Percentiles rank a stretch among this genome's conserved stretches.
phyloP scores from a whole-genome alignment of 1,139 yeast genomes.

The Hyphopichia fennica region DNA sequence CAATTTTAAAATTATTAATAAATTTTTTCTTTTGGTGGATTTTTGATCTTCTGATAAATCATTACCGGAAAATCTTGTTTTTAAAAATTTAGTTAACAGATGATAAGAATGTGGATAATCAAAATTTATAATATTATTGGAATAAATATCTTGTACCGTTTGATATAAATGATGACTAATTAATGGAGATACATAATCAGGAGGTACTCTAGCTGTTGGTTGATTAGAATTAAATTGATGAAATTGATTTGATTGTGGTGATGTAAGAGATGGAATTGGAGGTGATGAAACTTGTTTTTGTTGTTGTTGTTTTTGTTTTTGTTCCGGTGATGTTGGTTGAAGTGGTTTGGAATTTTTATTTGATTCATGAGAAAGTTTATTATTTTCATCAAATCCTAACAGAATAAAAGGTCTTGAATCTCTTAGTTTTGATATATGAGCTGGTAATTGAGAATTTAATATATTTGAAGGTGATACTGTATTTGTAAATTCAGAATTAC shows the following conservation, averaged over 20 bases:
- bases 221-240: not conserved
- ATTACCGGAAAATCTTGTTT: slow-evolving; percentile 50
- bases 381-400: slow-evolving; percentile 25
- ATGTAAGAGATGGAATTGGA: not conserved
- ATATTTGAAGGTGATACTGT: slow-evolving; percentile 15
- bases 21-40: slow-evolving; percentile 39
- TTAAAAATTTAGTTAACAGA: slow-evolving; percentile 56
- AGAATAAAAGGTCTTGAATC: slow-evolving; percentile 45
- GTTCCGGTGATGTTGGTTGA: not conserved
- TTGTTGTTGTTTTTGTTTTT: too few species aligned
- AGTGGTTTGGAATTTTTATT: not conserved
- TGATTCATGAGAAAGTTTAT: slow-evolving; percentile 1
- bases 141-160: slow-evolving; percentile 64
- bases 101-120: slow-evolving; percentile 71
- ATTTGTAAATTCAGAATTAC: slow-evolving; percentile 22
- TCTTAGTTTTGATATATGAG: slow-evolving; percentile 21
- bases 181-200: slow-evolving; percentile 56
- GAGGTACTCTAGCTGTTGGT: slow-evolving; percentile 44
- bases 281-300: not conserved
- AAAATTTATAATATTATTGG: slow-evolving; percentile 54
- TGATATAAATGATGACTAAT: slow-evolving; percentile 60
- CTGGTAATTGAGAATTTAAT: slow-evolving; percentile 1
- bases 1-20: slow-evolving; percentile 59
- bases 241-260: not conserved
- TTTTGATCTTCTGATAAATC: slow-evolving; percentile 29